Base-by-base conservation (phyloP, 495 filamentous ascomycete species). In the Choiromyces venosus region DNA sequence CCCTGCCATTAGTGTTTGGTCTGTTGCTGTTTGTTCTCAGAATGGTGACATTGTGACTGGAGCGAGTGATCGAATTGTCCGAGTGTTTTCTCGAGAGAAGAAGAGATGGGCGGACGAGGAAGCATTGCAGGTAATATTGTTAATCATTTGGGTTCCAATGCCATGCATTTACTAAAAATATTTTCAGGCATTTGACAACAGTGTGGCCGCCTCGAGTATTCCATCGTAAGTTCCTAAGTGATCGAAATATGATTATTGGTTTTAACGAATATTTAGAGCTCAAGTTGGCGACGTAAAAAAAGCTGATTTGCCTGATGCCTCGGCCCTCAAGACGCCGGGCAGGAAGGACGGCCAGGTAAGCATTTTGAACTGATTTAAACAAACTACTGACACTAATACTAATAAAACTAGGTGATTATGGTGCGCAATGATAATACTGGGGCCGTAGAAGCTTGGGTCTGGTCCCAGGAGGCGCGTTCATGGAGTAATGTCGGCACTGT, bases 1-100 rank as follows among this genome's bases (percentile, higher is more conserved):
- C 81, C 96, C 96, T 44, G 96, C 96, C 18, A 97, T 97, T 46
- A 97, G 94, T 0, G 93, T 99, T 1, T 99, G 96, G 96, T 84
- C 88, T 56, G 92, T 99, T 61, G 92, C 93, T 6, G 92, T 87
- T 35, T 95, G 92, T 78, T 66, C 84, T 8, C 89, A 90, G 67
- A 96, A 87, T 71, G 94, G 95, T 61, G 96, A 99, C 81, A 94
- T 99, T 79, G 92, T 91, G 19, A 92, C 89, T 9, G 96, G 96
- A 68, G 91, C 94, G 33, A 98, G 95, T 82, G 96, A 99, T 79
- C 89, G 91, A 39, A 85, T 95, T 69, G 89, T 92, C 33, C 89
- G 96, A 61, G 85, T 98, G 40, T 99, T 98, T 83, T 94, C 87
- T 44, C 87, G 93, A 79, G 88, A 85, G 71, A 81, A 84, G 39